Evolutionary conservation across 805 yeast species (phyloP).

Genomic region (Starmerella etchellsii): DNA sequence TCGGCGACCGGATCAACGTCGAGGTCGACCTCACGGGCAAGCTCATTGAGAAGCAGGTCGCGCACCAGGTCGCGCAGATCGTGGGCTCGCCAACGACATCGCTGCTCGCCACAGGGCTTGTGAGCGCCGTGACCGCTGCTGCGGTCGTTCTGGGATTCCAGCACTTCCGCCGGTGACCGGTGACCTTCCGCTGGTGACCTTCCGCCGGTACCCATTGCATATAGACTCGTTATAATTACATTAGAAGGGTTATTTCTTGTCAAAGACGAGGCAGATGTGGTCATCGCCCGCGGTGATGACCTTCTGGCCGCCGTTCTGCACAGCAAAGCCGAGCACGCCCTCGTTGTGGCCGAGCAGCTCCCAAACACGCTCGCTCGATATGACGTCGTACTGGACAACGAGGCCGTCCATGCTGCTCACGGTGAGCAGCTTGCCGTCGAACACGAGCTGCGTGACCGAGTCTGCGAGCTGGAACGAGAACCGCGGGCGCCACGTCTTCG

Average conservation of each 20-base stretch:
- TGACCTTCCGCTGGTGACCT: no score
- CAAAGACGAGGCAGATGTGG: conserved; percentile 72
- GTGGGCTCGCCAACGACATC: background rate
- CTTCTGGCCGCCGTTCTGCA: conserved; percentile 52
- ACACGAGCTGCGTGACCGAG: conserved; percentile 68
- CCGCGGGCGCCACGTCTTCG: conserved; percentile 77
- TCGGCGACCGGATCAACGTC: conserved; percentile 63
- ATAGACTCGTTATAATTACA: no score
- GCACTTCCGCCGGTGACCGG: no score
- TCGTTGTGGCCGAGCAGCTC: conserved; percentile 84
- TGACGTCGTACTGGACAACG: conserved; percentile 75
- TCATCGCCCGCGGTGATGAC: conserved; percentile 93
- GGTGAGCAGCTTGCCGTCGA: conserved; percentile 42
- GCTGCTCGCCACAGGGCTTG: background rate
- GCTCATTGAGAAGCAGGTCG: conserved; percentile 76
- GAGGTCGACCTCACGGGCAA: conserved; percentile 95
- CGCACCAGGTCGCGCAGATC: background rate
- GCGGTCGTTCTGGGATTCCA: no score
- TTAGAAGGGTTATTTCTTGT: no score
- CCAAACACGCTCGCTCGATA: conserved; percentile 67
- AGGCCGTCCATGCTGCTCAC: conserved; percentile 77
- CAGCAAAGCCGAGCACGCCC: conserved; percentile 80
- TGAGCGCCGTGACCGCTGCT: background rate
- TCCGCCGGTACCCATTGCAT: background rate
- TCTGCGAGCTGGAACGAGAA: conserved; percentile 57